Percentiles rank a stretch among this genome's conserved stretches.
Evolutionary conservation across 805 yeast species (phyloP).

Genomic region (Wickerhamiella siamensis): DNA sequence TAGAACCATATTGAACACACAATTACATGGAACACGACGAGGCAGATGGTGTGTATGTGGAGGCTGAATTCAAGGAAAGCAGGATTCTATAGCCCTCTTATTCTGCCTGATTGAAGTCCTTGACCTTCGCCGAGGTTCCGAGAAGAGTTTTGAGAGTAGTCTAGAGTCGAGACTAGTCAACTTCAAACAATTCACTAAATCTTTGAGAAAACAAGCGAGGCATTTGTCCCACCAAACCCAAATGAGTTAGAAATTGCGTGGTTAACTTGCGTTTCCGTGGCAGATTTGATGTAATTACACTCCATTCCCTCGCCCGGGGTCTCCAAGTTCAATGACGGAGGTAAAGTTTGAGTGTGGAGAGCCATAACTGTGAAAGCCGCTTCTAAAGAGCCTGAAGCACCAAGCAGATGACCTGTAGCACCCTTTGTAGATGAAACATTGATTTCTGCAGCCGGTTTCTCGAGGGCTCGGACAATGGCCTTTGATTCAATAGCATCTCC

Average conservation of each 20-base stretch:
- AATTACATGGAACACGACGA: no score
- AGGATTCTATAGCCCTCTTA: no score
- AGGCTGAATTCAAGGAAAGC: no score
- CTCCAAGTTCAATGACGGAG: constrained; percentile 69
- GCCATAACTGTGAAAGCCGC: constrained; percentile 67
- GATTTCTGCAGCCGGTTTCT: constrained; percentile 19
- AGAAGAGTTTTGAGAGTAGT: no score
- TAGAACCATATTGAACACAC: no score
- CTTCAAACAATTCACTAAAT: neutral
- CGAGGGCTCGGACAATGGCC: constrained; percentile 47
- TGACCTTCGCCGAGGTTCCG: no score
- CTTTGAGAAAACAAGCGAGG: constrained; percentile 35
- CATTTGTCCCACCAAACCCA: constrained; percentile 96
- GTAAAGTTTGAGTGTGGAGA: constrained; percentile 40
- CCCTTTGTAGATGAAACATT: constrained; percentile 75
- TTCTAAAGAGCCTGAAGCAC: constrained; percentile 95
- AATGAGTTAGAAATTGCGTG: constrained; percentile 78
- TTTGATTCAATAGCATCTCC: constrained; percentile 82
- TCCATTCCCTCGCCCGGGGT: constrained; percentile 34
- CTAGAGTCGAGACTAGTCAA: neutral
- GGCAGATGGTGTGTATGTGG: no score
- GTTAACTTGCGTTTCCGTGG: constrained; percentile 30
- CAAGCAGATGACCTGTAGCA: constrained; percentile 82
- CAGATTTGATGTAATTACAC: constrained; percentile 44
- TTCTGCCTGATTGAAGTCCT: no score